These are phyloP conservation scores for Paecilomyces fulvus DNA, from an alignment of 2,329 filamentous ascomycete genomes.

Conservation along the genomic window DNA sequence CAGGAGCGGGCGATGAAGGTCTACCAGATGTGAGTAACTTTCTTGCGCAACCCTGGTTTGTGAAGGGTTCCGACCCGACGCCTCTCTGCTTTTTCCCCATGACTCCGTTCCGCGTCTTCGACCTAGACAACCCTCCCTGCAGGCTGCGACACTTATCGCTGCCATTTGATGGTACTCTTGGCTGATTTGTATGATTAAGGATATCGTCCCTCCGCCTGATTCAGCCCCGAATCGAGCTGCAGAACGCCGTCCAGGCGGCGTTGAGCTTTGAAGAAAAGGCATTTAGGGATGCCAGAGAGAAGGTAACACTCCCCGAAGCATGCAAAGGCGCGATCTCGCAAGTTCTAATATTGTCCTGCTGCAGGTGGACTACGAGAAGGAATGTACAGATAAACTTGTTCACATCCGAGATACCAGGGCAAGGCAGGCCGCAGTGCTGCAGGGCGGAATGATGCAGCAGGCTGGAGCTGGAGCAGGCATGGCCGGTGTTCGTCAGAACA, in stretches of 20 bases:
- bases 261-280: constrained; percentile 38
- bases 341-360: constrained; percentile 1
- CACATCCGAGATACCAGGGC: constrained; percentile 38
- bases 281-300: constrained; percentile 33
- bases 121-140: neutral
- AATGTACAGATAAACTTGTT: constrained; percentile 36
- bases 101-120: neutral
- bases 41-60: neutral
- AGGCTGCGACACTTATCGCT: neutral
- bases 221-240: constrained; percentile 31
- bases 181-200: constrained; percentile 16
- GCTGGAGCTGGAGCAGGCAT: constrained; percentile 22
- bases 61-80: neutral
- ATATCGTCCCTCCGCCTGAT: constrained; percentile 40
- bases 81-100: neutral
- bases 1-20: constrained; percentile 34
- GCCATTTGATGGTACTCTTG: neutral
- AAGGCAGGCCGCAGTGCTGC: constrained; percentile 33
- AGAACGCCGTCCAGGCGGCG: constrained; percentile 32
- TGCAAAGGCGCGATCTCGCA: neutral
- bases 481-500: constrained; percentile 28
- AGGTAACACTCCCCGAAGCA: constrained; percentile 13
- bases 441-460: constrained; percentile 32
- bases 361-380: constrained; percentile 36
- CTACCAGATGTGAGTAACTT: constrained; percentile 33